These are phyloP conservation scores for Penicillium crystallinum DNA, from an alignment of 495 filamentous ascomycete genomes.

Conservation along the genomic window DNA sequence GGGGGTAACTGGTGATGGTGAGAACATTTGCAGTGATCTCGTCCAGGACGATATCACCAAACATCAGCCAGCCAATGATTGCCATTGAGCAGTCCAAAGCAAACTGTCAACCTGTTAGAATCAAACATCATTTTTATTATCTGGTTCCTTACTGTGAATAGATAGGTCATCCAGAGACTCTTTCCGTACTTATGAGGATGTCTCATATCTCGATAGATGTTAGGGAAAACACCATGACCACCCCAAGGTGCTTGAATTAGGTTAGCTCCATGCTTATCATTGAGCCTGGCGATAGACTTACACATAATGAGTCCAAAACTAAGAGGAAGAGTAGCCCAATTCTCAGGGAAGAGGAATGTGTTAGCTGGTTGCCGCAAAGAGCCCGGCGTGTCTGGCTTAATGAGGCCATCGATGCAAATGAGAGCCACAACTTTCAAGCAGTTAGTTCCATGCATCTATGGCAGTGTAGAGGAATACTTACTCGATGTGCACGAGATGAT, in stretches of 20 bases:
- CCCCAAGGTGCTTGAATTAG: conserved; percentile 69
- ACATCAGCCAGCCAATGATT: conserved; percentile 84
- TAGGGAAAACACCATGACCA: conserved; percentile 91
- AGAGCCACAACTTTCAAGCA: conserved; percentile 62
- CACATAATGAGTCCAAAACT: conserved; percentile 94
- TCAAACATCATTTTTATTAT: not conserved
- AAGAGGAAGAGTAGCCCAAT: conserved; percentile 87
- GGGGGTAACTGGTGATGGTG: conserved; percentile 65
- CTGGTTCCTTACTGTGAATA: conserved; percentile 68
- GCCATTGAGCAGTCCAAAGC: conserved; percentile 75
- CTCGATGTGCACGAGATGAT: conserved; percentile 83
- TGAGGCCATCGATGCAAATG: conserved; percentile 76
- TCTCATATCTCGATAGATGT: conserved; percentile 97
- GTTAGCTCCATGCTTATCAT: not conserved
- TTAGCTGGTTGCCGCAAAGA: conserved; percentile 78
- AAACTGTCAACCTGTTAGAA: conserved; percentile 47
- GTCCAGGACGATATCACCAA: conserved; percentile 76
- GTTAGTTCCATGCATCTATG: conserved; percentile 1
- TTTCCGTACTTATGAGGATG: conserved; percentile 81
- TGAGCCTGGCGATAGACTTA: conserved; percentile 22
- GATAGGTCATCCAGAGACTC: conserved; percentile 74
- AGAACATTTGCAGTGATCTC: conserved; percentile 91
- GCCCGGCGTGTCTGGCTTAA: conserved; percentile 75
- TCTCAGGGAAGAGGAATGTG: conserved; percentile 68
- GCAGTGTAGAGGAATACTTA: conserved; percentile 40